phyloP scores from a whole-genome alignment of 768 basidiomycete species.

The Trametes elegans region DNA sequence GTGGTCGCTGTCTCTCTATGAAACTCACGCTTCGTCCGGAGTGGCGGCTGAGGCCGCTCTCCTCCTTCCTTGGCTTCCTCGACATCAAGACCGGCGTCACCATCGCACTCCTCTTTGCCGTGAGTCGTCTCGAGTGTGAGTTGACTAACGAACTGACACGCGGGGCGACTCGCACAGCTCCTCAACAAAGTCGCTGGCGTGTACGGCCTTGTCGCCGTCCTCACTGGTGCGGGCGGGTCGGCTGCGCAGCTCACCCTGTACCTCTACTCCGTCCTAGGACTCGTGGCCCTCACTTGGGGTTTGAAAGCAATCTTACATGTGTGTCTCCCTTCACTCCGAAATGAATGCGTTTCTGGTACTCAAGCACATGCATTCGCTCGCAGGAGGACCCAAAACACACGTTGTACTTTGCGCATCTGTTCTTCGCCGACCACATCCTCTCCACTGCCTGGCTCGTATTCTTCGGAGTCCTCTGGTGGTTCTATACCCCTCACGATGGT shows the following conservation, averaged over 20 bases:
- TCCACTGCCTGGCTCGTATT: slow-evolving; percentile 90
- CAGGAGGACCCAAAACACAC: slow-evolving; percentile 89
- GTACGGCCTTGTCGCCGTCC: slow-evolving; percentile 90
- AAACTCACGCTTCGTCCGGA: slow-evolving; percentile 79
- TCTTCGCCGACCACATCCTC: slow-evolving; percentile 88
- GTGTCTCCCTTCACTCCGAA: slow-evolving; percentile 30
- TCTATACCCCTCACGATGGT: slow-evolving; percentile 90
- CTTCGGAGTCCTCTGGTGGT: slow-evolving; percentile 90
- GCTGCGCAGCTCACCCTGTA: slow-evolving; percentile 91
- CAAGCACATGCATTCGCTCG: background rate
- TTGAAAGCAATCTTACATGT: slow-evolving; percentile 83
- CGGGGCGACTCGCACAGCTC: slow-evolving; percentile 43
- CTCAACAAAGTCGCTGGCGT: slow-evolving; percentile 98
- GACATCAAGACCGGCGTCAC: slow-evolving; percentile 95
- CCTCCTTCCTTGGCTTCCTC: slow-evolving; percentile 80
- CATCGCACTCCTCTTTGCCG: slow-evolving; percentile 85
- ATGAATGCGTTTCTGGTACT: slow-evolving; percentile 3
- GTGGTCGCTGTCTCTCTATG: slow-evolving; percentile 28
- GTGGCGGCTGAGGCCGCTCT: slow-evolving; percentile 80
- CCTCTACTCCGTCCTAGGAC: slow-evolving; percentile 83
- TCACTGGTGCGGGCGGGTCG: slow-evolving; percentile 91
- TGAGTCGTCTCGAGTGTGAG: slow-evolving; percentile 40
- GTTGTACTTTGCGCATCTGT: slow-evolving; percentile 88
- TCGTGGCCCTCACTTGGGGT: slow-evolving; percentile 84
- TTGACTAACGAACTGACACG: slow-evolving; percentile 14